Percentiles rank a stretch among this genome's conserved stretches.
These are phyloP conservation scores for Coelastrella sp. DNA, from an alignment of 139 green algal genomes.

Conservation along the genomic window DNA sequence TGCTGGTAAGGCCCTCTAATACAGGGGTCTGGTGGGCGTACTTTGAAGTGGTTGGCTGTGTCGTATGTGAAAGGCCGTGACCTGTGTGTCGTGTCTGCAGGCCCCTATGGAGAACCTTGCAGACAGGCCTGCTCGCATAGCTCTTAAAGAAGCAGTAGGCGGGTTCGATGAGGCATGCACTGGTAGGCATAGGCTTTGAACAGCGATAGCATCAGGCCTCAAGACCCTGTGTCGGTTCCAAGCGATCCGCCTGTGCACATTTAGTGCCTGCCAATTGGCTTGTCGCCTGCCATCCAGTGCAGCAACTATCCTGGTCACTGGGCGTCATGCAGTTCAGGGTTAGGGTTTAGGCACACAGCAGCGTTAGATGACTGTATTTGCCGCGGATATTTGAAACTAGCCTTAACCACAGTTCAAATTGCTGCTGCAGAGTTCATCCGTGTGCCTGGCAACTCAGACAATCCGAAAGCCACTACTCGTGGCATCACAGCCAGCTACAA, in stretches of 20 bases:
- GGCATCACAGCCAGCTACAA: constrained; percentile 63
- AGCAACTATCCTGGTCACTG: no score
- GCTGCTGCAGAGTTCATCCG: constrained; percentile 76
- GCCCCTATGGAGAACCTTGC: constrained; percentile 74
- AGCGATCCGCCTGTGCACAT: no score
- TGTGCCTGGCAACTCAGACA: constrained; percentile 52
- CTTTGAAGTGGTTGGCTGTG: no score
- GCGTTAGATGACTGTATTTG: no score
- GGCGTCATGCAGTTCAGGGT: no score
- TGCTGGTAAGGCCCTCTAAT: not conserved
- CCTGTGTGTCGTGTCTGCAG: not conserved
- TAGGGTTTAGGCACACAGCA: no score
- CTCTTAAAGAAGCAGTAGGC: constrained; percentile 52
- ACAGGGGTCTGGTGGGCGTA: no score
- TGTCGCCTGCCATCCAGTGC: no score
- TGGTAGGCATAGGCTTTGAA: constrained; percentile 30
- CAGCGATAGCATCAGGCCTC: not conserved
- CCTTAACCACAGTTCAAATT: not conserved
- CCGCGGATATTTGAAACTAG: no score
- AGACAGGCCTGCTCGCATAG: constrained; percentile 58
- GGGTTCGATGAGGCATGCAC: constrained; percentile 72
- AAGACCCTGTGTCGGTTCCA: no score
- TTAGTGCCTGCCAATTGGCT: no score
- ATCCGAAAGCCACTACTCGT: constrained; percentile 37
- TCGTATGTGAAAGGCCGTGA: no score